Conservation (phyloP, 1,284 basidiomycete species). For the Puccinia novopanici region DNA sequence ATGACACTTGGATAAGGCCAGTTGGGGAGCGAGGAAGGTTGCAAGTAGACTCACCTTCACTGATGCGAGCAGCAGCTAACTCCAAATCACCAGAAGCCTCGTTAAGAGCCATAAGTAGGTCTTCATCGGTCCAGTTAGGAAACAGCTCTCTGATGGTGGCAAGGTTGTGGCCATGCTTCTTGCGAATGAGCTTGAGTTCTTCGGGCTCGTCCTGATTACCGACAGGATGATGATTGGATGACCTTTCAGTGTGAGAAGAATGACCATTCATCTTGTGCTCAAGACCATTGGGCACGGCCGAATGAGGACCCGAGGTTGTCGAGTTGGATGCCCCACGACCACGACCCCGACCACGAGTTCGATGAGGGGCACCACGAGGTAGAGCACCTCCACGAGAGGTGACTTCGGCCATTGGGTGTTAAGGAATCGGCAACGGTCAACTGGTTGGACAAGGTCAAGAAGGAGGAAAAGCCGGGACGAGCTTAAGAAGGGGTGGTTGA, state of each 20-base stretch:
- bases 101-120: slow-evolving; percentile 72
- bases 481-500: neutral
- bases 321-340: slow-evolving; percentile 33
- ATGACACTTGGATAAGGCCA: neutral
- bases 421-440: neutral
- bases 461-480: neutral
- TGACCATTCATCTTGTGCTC: slow-evolving; percentile 36
- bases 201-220: slow-evolving; percentile 39
- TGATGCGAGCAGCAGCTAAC: slow-evolving; percentile 73
- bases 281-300: slow-evolving; percentile 26
- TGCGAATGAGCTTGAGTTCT: slow-evolving; percentile 45
- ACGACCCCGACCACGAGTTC: slow-evolving; percentile 47
- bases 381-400: slow-evolving; percentile 50
- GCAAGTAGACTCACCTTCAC: slow-evolving; percentile 67
- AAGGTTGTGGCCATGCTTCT: slow-evolving; percentile 48
- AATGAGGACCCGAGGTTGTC: slow-evolving; percentile 4
- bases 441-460: neutral
- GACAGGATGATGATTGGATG: slow-evolving; percentile 5
- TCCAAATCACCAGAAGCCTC: slow-evolving; percentile 76
- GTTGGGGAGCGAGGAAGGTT: too few relatives aligned
- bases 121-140: slow-evolving; percentile 75
- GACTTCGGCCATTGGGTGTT: slow-evolving; percentile 48
- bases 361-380: slow-evolving; percentile 21
- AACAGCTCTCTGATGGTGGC: slow-evolving; percentile 67
- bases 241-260: slow-evolving; percentile 22